A percentile compares a stretch with the other conserved stretches of the same genome.
Conservation (phyloP, 1,284 basidiomycete genomes). For the Lentinula novae-zelandiae region DNA sequence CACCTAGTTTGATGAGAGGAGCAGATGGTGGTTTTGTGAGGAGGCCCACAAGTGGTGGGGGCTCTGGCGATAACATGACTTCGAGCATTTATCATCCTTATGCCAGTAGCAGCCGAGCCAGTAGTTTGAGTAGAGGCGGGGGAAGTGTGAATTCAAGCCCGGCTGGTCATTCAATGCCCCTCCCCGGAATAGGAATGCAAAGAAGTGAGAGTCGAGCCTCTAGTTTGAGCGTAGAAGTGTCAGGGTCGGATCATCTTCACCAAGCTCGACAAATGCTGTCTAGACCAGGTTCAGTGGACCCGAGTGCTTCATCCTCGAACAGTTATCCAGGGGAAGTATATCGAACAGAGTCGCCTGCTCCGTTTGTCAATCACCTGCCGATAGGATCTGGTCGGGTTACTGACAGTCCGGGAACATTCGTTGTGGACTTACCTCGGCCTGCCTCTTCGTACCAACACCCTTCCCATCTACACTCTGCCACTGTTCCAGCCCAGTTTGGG, state of each 20-base stretch:
- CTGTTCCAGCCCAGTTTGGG: conserved; percentile 5
- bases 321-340: conserved; percentile 11
- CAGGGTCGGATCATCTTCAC: conserved; percentile 2
- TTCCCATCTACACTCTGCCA: conserved; percentile 5
- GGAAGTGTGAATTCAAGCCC: conserved; percentile 15
- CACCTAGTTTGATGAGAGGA: conserved; percentile 37
- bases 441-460: not conserved
- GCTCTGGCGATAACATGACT: not conserved
- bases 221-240: conserved; percentile 7
- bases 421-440: conserved; percentile 6
- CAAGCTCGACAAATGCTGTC: conserved; percentile 7
- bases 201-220: conserved; percentile 12
- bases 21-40: conserved; percentile 6
- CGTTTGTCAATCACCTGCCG: not conserved
- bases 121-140: conserved; percentile 10
- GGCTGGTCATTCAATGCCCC: conserved; percentile 32
- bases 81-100: conserved; percentile 11
- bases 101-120: conserved; percentile 9
- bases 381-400: not conserved
- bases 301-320: not conserved
- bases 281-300: conserved; percentile 7
- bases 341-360: conserved; percentile 9
- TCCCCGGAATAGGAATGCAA: conserved; percentile 18
- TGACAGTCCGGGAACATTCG: conserved; percentile 9
- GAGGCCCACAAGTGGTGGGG: conserved; percentile 6